Evolutionary conservation across 176 grass and related monocot genomes (phyloP).

Genomic region (Rhipidocladum racemiflorum): DNA sequence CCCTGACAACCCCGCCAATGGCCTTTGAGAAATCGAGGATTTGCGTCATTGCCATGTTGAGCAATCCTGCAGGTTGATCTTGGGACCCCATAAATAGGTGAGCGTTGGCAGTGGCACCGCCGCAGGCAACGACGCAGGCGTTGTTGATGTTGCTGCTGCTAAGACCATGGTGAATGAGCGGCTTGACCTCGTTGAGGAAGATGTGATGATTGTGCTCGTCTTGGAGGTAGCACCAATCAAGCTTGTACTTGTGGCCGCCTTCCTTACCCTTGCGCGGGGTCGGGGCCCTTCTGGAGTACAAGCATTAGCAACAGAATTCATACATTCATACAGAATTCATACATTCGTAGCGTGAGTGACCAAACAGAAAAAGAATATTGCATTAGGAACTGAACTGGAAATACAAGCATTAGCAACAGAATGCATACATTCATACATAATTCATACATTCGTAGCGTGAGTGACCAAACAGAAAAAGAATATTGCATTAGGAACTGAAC

Average conservation of each 20-base stretch:
- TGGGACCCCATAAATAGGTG: constrained; percentile 20
- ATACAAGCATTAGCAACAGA: no score
- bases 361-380: no score
- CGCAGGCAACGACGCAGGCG: constrained; percentile 32
- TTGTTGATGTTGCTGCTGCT: not conserved
- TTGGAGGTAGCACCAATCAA: constrained; percentile 37
- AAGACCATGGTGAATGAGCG: not conserved
- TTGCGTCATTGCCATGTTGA: constrained; percentile 35
- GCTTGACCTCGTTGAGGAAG: constrained; percentile 36
- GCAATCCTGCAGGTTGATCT: constrained; percentile 43
- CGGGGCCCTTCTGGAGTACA: not conserved
- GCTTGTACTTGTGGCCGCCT: not conserved
- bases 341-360: no score
- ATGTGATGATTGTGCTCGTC: not conserved
- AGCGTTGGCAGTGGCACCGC: constrained; percentile 9
- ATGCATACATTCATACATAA: no score
- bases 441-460: no score
- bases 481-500: no score
- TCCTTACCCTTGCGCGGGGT: not conserved
- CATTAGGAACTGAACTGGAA: no score
- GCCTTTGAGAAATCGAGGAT: constrained; percentile 21
- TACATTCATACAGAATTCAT: no score
- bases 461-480: no score
- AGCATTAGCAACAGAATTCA: no score
- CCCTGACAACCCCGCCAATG: not conserved